A percentile compares a stretch with the other conserved stretches of the same genome.
phyloP scores from a whole-genome alignment of 1,284 basidiomycete species.

The Marasmius fiardii region DNA sequence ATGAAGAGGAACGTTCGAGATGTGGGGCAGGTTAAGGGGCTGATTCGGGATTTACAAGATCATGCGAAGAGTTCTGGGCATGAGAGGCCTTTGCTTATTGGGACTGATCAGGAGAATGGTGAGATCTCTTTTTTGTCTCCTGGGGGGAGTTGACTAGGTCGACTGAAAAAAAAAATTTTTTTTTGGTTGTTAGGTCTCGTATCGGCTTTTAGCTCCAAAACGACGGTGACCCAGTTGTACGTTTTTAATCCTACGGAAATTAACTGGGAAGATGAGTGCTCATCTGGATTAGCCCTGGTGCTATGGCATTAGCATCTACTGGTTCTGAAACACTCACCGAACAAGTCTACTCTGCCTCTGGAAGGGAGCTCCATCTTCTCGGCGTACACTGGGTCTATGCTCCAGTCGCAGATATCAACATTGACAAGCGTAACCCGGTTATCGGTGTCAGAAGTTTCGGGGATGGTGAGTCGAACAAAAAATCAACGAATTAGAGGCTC shows the following conservation, averaged over 20 bases:
- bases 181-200: background rate
- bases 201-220: background rate
- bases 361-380: slow-evolving; percentile 50
- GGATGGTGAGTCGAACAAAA: slow-evolving; percentile 41
- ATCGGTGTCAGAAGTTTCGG: slow-evolving; percentile 72
- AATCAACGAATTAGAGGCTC: background rate
- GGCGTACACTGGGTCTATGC: slow-evolving; percentile 71
- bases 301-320: slow-evolving; percentile 66
- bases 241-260: background rate
- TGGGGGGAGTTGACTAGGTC: background rate
- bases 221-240: background rate
- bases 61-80: slow-evolving; percentile 58
- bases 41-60: slow-evolving; percentile 48
- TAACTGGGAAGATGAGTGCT: slow-evolving; percentile 3
- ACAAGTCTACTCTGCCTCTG: slow-evolving; percentile 46
- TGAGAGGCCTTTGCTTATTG: slow-evolving; percentile 53
- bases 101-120: slow-evolving; percentile 74
- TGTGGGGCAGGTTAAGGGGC: slow-evolving; percentile 43
- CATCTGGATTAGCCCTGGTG: slow-evolving; percentile 51
- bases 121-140: slow-evolving; percentile 6
- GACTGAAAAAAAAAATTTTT: background rate
- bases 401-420: slow-evolving; percentile 70
- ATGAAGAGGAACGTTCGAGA: slow-evolving; percentile 64
- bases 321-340: slow-evolving; percentile 43
- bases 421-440: slow-evolving; percentile 62